Evolutionary conservation across 2,329 filamentous ascomycete genomes (phyloP).

Genomic region (Polychaeton citri): DNA sequence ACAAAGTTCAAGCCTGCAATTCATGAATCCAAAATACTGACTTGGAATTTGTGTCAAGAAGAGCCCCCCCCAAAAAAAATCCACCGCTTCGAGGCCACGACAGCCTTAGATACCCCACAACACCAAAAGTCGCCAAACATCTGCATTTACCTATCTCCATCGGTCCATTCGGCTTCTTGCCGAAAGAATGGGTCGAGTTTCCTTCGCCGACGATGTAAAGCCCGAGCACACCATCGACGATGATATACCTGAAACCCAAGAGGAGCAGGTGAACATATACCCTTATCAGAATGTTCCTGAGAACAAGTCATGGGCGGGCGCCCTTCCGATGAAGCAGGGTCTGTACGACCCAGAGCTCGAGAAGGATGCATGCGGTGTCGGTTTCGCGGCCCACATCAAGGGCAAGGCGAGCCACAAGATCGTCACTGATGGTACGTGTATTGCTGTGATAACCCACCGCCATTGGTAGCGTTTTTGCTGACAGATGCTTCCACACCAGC

Average conservation of each 20-base stretch:
- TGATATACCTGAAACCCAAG: constrained; percentile 37
- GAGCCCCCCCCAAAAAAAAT: too few relatives aligned
- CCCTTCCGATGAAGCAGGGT: constrained; percentile 94
- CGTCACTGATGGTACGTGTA: constrained; percentile 77
- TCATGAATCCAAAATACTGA: too few relatives aligned
- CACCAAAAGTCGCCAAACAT: too few relatives aligned
- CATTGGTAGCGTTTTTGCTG: constrained; percentile 1
- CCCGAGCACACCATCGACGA: constrained; percentile 25
- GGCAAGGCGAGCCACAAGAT: constrained; percentile 96
- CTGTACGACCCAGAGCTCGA: constrained; percentile 92
- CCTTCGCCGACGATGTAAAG: constrained; percentile 38
- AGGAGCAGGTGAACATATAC: constrained; percentile 51
- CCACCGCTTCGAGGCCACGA: too few relatives aligned
- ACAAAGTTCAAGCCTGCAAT: too few relatives aligned
- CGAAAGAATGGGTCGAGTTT: constrained; percentile 42
- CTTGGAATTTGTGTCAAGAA: too few relatives aligned
- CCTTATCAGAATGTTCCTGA: constrained; percentile 66
- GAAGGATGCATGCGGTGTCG: constrained; percentile 99
- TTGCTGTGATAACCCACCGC: too few relatives aligned
- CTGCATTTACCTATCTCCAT: too few relatives aligned
- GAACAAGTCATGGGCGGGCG: constrained; percentile 88
- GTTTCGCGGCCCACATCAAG: constrained; percentile 98
- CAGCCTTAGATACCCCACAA: too few relatives aligned
- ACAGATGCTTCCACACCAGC: constrained; percentile 40
- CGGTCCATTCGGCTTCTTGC: constrained; percentile 32